These are phyloP conservation scores for Salinomyces thailandicus DNA, from an alignment of 2,329 filamentous ascomycete genomes.

Conservation along the genomic window DNA sequence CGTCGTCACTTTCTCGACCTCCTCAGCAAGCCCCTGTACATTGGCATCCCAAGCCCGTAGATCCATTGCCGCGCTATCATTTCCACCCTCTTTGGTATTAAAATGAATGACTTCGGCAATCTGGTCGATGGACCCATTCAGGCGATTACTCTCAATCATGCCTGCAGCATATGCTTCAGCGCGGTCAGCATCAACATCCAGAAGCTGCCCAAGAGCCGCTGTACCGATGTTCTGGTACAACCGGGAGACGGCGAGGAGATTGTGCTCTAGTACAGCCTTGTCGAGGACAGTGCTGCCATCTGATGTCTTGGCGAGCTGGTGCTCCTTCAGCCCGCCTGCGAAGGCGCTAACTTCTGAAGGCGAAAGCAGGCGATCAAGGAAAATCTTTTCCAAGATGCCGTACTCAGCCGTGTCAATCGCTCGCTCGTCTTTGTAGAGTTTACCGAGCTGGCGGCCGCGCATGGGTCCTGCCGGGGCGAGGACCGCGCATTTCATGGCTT, in stretches of 20 bases:
- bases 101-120: conserved; percentile 84
- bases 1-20: conserved; percentile 78
- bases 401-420: conserved; percentile 66
- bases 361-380: conserved; percentile 73
- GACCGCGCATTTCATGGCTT: conserved; percentile 85
- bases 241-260: conserved; percentile 70
- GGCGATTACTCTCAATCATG: conserved; percentile 90
- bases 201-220: conserved; percentile 61
- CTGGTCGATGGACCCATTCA: conserved; percentile 87
- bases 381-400: conserved; percentile 93
- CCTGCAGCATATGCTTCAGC: conserved; percentile 84
- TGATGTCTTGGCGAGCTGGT: conserved; percentile 80
- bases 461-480: conserved; percentile 82
- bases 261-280: conserved; percentile 92
- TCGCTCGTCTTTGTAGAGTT: conserved; percentile 89
- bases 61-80: conserved; percentile 46
- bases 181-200: conserved; percentile 68
- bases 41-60: conserved; percentile 82
- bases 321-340: conserved; percentile 65
- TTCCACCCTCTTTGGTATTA: conserved; percentile 56
- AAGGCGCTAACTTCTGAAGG: conserved; percentile 80
- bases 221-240: conserved; percentile 43
- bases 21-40: conserved; percentile 75
- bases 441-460: conserved; percentile 66
- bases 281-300: conserved; percentile 90